phyloP scores from a whole-genome alignment of 1,284 basidiomycete genomes.

The Austroboletus sp. region DNA sequence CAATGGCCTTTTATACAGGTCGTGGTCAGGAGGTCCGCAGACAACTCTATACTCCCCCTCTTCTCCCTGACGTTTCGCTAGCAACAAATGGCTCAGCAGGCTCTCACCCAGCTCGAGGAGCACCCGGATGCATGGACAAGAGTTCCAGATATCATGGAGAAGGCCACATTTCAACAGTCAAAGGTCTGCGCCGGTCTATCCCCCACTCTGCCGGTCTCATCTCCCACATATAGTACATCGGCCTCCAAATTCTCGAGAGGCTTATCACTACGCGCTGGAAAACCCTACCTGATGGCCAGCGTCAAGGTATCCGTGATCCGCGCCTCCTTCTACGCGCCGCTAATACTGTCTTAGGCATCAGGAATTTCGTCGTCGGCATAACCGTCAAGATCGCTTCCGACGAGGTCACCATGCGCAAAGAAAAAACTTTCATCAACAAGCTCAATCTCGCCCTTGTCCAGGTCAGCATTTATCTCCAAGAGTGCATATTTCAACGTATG shows the following conservation, averaged over 20 bases:
- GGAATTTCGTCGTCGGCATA: constrained; percentile 93
- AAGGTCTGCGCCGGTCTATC: constrained; percentile 52
- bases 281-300: constrained; percentile 87
- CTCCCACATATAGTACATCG: constrained; percentile 68
- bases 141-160: constrained; percentile 90
- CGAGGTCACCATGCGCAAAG: constrained; percentile 77
- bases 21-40: constrained; percentile 64
- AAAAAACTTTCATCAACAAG: constrained; percentile 96
- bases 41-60: constrained; percentile 2
- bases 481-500: constrained; percentile 1
- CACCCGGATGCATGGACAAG: constrained; percentile 97
- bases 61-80: constrained; percentile 32
- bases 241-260: constrained; percentile 90
- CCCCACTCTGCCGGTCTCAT: constrained; percentile 15
- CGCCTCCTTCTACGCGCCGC: not conserved
- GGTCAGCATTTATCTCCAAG: constrained; percentile 36
- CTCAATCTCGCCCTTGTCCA: constrained; percentile 94
- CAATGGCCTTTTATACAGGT: constrained; percentile 76
- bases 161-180: constrained; percentile 79
- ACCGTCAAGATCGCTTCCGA: constrained; percentile 91
- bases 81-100: constrained; percentile 88
- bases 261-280: constrained; percentile 95
- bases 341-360: constrained; percentile 59
- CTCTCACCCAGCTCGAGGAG: constrained; percentile 94
- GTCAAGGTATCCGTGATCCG: constrained; percentile 55